Evolutionary conservation across 257 asterid species (phyloP).

Genomic region (Nicotiana paniculata): DNA sequence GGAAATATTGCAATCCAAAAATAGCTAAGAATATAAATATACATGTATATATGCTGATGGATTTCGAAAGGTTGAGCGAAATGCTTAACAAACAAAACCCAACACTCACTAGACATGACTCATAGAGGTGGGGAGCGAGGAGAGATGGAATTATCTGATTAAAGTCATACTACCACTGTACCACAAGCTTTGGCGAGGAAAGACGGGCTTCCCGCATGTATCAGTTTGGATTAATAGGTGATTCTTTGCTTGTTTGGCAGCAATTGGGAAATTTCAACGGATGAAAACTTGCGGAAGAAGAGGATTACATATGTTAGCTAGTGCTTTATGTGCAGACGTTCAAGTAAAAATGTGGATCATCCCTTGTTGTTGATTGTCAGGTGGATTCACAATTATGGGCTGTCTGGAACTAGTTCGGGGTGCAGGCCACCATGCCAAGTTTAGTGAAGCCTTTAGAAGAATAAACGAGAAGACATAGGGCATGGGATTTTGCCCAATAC

Average conservation of each 20-base stretch:
- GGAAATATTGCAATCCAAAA: not conserved
- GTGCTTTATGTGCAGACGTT: not conserved
- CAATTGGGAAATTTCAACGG: not conserved
- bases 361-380: not conserved
- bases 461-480: not conserved
- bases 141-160: not conserved
- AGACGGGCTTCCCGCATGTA: not conserved
- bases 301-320: not conserved
- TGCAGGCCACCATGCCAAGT: not conserved
- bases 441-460: not conserved
- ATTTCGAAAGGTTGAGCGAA: not conserved
- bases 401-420: not conserved
- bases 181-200: not conserved
- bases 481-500: not conserved
- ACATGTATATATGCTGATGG: not conserved
- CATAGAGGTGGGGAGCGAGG: not conserved
- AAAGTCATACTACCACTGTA: not conserved
- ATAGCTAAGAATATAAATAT: not conserved
- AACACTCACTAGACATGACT: not conserved
- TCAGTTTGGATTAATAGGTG: not conserved
- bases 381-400: not conserved
- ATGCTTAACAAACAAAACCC: not conserved
- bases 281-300: not conserved
- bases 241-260: not conserved
- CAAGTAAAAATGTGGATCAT: not conserved